Percentiles rank a stretch among this genome's conserved stretches.
Conservation (phyloP, 1,284 basidiomycete species). For the Tylopilus sp. region DNA sequence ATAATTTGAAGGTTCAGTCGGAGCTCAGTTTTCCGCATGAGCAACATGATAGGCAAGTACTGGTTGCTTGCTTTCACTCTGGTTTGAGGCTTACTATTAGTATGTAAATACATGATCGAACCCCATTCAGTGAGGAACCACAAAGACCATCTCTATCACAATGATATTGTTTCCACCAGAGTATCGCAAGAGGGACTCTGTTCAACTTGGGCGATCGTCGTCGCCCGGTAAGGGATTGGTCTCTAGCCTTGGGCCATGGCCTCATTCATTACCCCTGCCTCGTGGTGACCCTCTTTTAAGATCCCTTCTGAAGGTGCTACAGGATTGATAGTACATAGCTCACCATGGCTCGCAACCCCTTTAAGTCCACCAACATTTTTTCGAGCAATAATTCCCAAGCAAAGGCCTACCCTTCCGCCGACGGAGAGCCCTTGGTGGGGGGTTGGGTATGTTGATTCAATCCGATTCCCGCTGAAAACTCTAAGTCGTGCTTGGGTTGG, state of each 20-base stretch:
- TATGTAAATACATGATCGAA: no score
- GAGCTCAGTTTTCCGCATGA: no score
- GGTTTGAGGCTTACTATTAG: no score
- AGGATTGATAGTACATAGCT: background rate
- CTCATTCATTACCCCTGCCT: conserved; percentile 10
- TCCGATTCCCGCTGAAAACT: background rate
- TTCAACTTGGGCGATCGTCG: conserved; percentile 16
- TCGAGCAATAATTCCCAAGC: background rate
- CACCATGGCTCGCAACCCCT: conserved; percentile 19
- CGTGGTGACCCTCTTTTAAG: conserved; percentile 16
- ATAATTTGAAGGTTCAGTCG: no score
- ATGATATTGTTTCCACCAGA: conserved; percentile 5
- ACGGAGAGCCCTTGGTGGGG: conserved; percentile 16
- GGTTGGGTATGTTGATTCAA: conserved; percentile 23
- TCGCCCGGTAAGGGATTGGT: conserved; percentile 15
- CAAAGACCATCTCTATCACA: no score
- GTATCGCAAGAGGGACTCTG: conserved; percentile 15
- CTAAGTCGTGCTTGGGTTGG: background rate
- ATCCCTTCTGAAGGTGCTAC: background rate
- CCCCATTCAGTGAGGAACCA: no score
- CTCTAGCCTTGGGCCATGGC: conserved; percentile 8
- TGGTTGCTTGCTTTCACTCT: no score
- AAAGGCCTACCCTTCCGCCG: conserved; percentile 1
- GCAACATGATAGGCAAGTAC: no score
- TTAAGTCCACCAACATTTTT: conserved; percentile 31